A percentile compares a stretch with the other conserved stretches of the same genome.
Conservation (phyloP, 352 stramenopile genomes). For the Elongisporangium senticosum region DNA sequence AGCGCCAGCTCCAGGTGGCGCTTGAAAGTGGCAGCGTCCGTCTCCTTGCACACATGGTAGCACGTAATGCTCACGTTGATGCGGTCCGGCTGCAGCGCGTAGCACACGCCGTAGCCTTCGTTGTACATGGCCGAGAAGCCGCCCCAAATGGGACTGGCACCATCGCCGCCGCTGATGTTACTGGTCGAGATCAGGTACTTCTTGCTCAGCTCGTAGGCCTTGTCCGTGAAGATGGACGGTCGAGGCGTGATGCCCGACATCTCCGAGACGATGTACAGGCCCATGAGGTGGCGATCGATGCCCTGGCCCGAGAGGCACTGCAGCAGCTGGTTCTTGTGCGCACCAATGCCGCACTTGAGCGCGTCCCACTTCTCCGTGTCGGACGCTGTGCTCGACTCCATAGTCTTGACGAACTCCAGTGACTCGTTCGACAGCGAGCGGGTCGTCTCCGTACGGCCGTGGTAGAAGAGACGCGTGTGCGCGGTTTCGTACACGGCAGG, state of each 20-base stretch:
- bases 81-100: conserved; percentile 91
- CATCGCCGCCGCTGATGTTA: conserved; percentile 91
- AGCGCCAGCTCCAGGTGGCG: conserved; percentile 91
- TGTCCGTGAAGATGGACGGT: conserved; percentile 92
- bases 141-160: conserved; percentile 94
- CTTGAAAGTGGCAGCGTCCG: conserved; percentile 82
- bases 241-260: conserved; percentile 86
- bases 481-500: conserved; percentile 96
- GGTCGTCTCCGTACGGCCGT: conserved; percentile 93
- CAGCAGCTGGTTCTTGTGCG: conserved; percentile 91
- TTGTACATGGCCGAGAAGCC: conserved; percentile 95
- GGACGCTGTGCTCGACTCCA: conserved; percentile 57
- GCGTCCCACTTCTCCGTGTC: conserved; percentile 81
- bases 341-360: conserved; percentile 83
- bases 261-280: conserved; percentile 91
- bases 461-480: conserved; percentile 96
- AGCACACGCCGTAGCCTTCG: conserved; percentile 95
- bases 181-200: conserved; percentile 95
- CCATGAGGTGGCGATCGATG: conserved; percentile 96
- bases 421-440: conserved; percentile 87
- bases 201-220: conserved; percentile 90
- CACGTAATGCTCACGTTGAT: conserved; percentile 95
- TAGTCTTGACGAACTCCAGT: conserved; percentile 88
- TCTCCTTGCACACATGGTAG: conserved; percentile 78
- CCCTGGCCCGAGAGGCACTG: conserved; percentile 81